Evolutionary conservation across 1,139 yeast genomes (phyloP), one percentile per base, ranked within the genome.

Genomic region (Eremothecium cymbalariae): DNA sequence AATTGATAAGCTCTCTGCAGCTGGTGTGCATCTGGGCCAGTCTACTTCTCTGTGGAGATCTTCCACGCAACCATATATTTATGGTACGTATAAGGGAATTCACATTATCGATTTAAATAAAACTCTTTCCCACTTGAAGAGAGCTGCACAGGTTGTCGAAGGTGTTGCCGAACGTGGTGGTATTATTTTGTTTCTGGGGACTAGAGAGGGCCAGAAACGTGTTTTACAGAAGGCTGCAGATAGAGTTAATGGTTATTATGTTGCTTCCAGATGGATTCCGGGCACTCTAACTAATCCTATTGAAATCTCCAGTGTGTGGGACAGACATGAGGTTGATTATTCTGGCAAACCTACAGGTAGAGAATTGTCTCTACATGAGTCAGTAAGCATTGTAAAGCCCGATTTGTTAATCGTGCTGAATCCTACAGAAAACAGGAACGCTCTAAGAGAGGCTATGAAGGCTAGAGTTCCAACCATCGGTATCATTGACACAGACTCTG

Each of bases 1-100:
- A 2, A 64, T 85, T 21, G 65, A 83, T 18, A 75, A 77, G 39
- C 68, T 88, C 36, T 58, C 88, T 60, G 94, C 96, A 4, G 85
- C 97, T 0, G 97, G 96, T 29, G 90, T 90, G 34, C 98, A 90
- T 59, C 65, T 90, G 47, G 98, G 98, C 18, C 96, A 90, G 52
- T 72, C 95, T 4, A 80, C 77, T 24, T 67, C 83, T 4, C 64
- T 79, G 47, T 81, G 83, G 73, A 76, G 94, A 49, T 77, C 90
- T n/a, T 72, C 81, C 22, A 83, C 88, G 29, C 94, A 86, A 59
- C 93, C 94, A 8, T 90, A 69, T 57, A 72, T 90, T 34, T 81
- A 80, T 52, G 98, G 97, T 39, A 79, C 73, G 45, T 85, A 93
- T 48, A 77, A 85, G 44, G 95, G 93, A 11, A 70, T 90, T 38